A percentile compares a stretch with the other conserved stretches of the same genome.
Evolutionary conservation across 257 asterid species (phyloP).

Genomic region (Penstemon davidsonii): DNA sequence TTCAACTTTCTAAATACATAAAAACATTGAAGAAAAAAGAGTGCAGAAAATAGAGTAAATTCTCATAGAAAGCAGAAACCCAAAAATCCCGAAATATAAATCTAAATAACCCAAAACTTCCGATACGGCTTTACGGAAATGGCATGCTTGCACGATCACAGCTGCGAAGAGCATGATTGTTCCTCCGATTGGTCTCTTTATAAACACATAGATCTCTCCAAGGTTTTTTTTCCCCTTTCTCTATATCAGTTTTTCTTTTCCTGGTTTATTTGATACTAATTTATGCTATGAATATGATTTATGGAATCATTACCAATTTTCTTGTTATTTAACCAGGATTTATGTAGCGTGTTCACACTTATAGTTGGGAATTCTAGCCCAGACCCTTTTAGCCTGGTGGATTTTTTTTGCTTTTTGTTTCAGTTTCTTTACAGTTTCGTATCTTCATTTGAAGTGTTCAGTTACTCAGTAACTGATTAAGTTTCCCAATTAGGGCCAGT

Average conservation of each 20-base stretch:
- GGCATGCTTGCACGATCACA: constrained; percentile 97
- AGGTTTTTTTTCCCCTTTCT: constrained; percentile 41
- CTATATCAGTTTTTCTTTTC: not conserved
- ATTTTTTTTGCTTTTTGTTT: not conserved
- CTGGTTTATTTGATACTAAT: too few species aligned
- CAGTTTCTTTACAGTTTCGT: not conserved
- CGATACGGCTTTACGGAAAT: constrained; percentile 17
- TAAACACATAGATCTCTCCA: constrained; percentile 82
- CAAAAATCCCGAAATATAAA: too few species aligned
- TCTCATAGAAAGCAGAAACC: too few species aligned
- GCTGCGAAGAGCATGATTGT: constrained; percentile 94
- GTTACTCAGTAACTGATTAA: not conserved
- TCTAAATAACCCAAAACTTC: too few species aligned
- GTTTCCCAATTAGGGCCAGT: too few species aligned
- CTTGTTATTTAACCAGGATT: not conserved
- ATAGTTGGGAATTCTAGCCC: too few species aligned
- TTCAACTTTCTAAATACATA: too few species aligned
- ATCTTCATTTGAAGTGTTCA: not conserved
- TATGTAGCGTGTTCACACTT: not conserved
- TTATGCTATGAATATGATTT: too few species aligned
- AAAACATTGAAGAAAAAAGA: too few species aligned
- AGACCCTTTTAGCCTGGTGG: too few species aligned
- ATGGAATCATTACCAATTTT: too few species aligned
- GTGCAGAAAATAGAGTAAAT: too few species aligned
- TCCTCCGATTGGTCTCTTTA: constrained; percentile 92